These are phyloP conservation scores for Peribolospora kevripleyi DNA, from an alignment of 768 basidiomycete genomes.

Conservation along the genomic window DNA sequence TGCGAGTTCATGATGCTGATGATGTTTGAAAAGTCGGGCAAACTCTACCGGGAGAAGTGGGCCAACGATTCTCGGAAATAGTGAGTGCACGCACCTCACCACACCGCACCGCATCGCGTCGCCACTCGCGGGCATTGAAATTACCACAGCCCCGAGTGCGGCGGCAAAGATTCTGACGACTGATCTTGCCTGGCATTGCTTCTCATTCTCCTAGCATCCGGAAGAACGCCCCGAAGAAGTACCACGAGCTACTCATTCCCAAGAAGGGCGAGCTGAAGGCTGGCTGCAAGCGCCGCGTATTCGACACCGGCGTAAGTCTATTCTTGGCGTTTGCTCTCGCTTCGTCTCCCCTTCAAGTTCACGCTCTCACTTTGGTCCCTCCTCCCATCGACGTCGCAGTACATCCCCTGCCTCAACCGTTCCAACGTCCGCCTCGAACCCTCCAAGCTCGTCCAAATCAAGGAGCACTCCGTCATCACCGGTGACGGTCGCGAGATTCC, in stretches of 20 bases:
- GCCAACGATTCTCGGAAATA: slow-evolving; percentile 1
- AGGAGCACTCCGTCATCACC: slow-evolving; percentile 7
- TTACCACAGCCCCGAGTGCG: no score
- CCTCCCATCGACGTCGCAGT: background rate
- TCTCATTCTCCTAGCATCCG: background rate
- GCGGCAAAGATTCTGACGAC: no score
- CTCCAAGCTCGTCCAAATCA: slow-evolving; percentile 5
- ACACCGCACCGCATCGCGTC: no score
- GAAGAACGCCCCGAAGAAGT: slow-evolving; percentile 10
- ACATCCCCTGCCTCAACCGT: slow-evolving; percentile 8
- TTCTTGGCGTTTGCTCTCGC: no score
- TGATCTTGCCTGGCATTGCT: background rate
- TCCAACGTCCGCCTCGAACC: slow-evolving; percentile 9
- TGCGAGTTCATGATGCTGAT: no score
- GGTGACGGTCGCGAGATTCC: slow-evolving; percentile 4
- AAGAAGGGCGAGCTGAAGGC: slow-evolving; percentile 6
- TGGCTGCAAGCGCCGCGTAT: slow-evolving; percentile 13
- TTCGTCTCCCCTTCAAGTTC: no score
- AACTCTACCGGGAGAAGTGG: background rate
- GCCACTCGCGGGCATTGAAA: no score
- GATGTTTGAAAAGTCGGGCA: background rate
- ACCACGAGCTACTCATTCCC: slow-evolving; percentile 1
- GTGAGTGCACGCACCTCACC: background rate
- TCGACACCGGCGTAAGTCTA: slow-evolving; percentile 4
- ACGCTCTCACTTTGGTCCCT: no score